Conservation (phyloP, 495 filamentous ascomycete species). For the Penicillium odoratum region DNA sequence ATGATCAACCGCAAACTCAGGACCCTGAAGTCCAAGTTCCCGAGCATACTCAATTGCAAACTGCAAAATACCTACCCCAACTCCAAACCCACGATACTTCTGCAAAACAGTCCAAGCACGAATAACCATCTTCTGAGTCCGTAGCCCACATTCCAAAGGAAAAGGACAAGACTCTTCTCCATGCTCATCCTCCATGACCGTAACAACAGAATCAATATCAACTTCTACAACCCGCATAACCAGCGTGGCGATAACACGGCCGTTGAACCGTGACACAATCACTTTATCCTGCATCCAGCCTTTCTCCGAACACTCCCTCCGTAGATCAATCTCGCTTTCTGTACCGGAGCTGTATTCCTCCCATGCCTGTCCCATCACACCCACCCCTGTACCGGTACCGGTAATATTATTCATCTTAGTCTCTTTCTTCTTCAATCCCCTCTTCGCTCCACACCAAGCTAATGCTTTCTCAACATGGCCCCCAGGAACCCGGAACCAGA, state of each 20-base stretch:
- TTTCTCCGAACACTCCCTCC: not conserved
- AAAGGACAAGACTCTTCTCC: not conserved
- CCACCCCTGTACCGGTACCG: not conserved
- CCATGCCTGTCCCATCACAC: not conserved
- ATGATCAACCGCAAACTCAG: constrained; percentile 65
- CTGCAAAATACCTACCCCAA: constrained; percentile 68
- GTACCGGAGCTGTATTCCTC: not conserved
- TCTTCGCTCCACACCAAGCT: not conserved
- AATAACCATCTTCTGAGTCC: constrained; percentile 43
- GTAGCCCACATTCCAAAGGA: not conserved
- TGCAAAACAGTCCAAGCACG: constrained; percentile 74
- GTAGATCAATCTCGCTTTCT: not conserved
- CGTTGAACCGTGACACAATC: constrained; percentile 55
- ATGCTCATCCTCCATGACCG: not conserved
- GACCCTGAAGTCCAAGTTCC: constrained; percentile 54
- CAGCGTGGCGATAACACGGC: constrained; percentile 55
- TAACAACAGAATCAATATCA: constrained; percentile 13
- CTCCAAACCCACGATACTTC: constrained; percentile 63
- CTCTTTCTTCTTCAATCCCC: not conserved
- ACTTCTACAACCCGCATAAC: constrained; percentile 46
- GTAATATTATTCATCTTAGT: not conserved
- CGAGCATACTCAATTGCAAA: constrained; percentile 60
- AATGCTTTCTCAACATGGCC: not conserved
- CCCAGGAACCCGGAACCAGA: constrained; percentile 1
- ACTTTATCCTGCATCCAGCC: constrained; percentile 27